Evolutionary conservation across 1,139 yeast genomes (phyloP).

Genomic region (Kluyveromyces sp.): DNA sequence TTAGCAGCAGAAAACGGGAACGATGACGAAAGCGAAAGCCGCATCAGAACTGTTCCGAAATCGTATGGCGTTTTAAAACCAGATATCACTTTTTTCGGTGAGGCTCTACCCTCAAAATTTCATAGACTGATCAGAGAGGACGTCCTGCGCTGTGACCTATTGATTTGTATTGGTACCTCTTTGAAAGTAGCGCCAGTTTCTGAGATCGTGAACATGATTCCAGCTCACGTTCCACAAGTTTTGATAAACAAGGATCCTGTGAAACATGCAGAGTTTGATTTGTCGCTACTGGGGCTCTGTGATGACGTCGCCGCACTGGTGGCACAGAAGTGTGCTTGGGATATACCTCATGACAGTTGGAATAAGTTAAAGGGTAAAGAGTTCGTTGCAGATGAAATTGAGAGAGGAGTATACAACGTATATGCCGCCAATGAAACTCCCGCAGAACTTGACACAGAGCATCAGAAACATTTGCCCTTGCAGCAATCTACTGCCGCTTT

Average conservation of each 20-base stretch:
- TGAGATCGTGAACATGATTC: slow-evolving; percentile 72
- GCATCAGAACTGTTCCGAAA: slow-evolving; percentile 21
- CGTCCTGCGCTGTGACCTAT: slow-evolving; percentile 62
- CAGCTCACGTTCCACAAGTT: slow-evolving; percentile 71
- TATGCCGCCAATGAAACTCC: not conserved
- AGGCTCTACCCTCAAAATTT: slow-evolving; percentile 68
- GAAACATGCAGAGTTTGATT: slow-evolving; percentile 74
- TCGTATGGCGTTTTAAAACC: slow-evolving; percentile 91
- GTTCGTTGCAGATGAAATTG: slow-evolving; percentile 23
- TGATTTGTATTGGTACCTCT: slow-evolving; percentile 89
- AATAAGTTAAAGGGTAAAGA: slow-evolving; percentile 19
- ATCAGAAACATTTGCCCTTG: slow-evolving; percentile 2
- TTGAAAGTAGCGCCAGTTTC: slow-evolving; percentile 95
- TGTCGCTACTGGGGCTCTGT: slow-evolving; percentile 74
- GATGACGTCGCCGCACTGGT: slow-evolving; percentile 77
- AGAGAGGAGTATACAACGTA: slow-evolving; percentile 25
- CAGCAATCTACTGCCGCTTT: slow-evolving; percentile 7
- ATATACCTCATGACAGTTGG: slow-evolving; percentile 49
- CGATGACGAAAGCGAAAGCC: slow-evolving; percentile 12
- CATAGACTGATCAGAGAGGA: slow-evolving; percentile 57
- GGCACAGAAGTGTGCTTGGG: slow-evolving; percentile 59
- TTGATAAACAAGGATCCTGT: slow-evolving; percentile 76
- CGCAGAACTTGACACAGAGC: not conserved
- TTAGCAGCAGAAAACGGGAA: slow-evolving; percentile 19
- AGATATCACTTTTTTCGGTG: slow-evolving; percentile 93